phyloP scores from a whole-genome alignment of 2,329 filamentous ascomycete species.

The Lecanosticta acicola region DNA sequence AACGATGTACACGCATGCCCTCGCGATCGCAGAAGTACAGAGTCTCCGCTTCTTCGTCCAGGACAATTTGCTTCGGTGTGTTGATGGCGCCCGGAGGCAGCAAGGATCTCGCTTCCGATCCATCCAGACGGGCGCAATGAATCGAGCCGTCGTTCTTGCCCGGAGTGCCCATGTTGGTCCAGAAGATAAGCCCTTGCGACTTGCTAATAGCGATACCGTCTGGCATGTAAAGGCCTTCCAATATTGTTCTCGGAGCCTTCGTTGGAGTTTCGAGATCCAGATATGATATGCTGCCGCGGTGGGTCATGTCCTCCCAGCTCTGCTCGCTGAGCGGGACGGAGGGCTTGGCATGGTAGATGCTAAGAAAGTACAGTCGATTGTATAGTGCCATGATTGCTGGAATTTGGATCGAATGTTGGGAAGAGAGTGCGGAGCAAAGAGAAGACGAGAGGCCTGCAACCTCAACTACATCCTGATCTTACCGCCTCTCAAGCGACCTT shows the following conservation, averaged over 20 bases:
- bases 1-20: conserved; percentile 36
- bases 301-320: conserved; percentile 8
- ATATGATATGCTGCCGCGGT: conserved; percentile 7
- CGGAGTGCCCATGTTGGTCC: conserved; percentile 27
- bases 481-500: too few relatives aligned
- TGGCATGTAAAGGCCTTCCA: conserved; percentile 17
- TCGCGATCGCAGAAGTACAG: conserved; percentile 44
- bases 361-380: conserved; percentile 10
- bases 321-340: conserved; percentile 8
- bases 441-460: too few relatives aligned
- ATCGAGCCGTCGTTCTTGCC: conserved; percentile 21
- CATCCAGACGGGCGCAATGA: conserved; percentile 41
- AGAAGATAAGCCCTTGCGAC: conserved; percentile 27
- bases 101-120: conserved; percentile 41
- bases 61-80: conserved; percentile 45
- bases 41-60: conserved; percentile 28
- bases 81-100: conserved; percentile 43
- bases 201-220: conserved; percentile 31
- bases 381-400: background rate
- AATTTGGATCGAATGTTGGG: too few relatives aligned
- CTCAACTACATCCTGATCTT: too few relatives aligned
- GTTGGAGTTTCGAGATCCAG: conserved; percentile 3
- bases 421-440: too few relatives aligned
- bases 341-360: conserved; percentile 13
- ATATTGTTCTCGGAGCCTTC: conserved; percentile 5